These are phyloP conservation scores for Dactylellina leptospora DNA, from an alignment of 2,329 filamentous ascomycete species.

Conservation along the genomic window DNA sequence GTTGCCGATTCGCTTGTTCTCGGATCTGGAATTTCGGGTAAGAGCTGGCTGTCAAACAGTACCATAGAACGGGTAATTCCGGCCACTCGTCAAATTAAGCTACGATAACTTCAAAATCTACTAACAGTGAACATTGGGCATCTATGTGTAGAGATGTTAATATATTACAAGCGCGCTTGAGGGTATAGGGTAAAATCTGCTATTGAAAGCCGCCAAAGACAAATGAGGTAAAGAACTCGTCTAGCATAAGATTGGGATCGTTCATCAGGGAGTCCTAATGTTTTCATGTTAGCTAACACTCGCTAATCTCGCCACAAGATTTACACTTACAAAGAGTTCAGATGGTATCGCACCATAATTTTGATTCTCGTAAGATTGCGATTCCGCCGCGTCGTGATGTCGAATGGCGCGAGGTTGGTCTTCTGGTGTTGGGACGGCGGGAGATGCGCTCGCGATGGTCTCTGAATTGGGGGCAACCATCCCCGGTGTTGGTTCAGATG, in stretches of 20 bases:
- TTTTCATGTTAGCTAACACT: neutral
- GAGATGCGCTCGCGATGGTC: slow-evolving; percentile 19
- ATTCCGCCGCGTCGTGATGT: neutral
- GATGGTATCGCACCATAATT: slow-evolving; percentile 27
- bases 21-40: slow-evolving; percentile 42
- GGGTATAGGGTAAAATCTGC: neutral
- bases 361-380: slow-evolving; percentile 8
- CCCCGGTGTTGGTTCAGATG: slow-evolving; percentile 9
- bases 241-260: slow-evolving; percentile 50
- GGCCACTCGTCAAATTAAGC: neutral
- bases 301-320: neutral
- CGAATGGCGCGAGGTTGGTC: neutral
- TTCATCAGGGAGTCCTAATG: slow-evolving; percentile 45
- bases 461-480: slow-evolving; percentile 11
- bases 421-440: slow-evolving; percentile 23
- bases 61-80: neutral
- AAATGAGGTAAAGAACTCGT: slow-evolving; percentile 51
- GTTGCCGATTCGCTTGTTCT: slow-evolving; percentile 42
- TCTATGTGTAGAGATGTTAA: neutral
- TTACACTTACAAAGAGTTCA: slow-evolving; percentile 31
- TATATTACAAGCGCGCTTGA: neutral
- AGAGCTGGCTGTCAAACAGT: slow-evolving; percentile 35
- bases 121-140: neutral
- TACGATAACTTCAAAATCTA: neutral
- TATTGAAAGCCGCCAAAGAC: slow-evolving; percentile 49